Percentiles rank a stretch among this genome's conserved stretches.
phyloP scores from a whole-genome alignment of 441 rosid species.

The Gossypium davidsonii region DNA sequence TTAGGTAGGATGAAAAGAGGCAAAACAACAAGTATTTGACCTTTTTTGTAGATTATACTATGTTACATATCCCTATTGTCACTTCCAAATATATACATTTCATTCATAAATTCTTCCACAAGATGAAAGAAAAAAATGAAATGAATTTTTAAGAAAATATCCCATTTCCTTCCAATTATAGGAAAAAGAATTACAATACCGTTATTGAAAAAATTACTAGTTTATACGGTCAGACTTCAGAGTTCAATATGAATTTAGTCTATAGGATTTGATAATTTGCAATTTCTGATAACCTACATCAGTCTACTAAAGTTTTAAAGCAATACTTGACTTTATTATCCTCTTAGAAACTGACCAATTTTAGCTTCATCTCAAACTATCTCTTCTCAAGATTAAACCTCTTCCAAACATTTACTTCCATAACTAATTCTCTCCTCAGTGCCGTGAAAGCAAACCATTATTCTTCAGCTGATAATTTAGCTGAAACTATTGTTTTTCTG shows the following conservation, averaged over 20 bases:
- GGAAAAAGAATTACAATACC: not conserved
- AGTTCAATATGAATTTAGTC: not conserved
- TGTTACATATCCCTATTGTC: not conserved
- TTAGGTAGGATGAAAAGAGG: not conserved
- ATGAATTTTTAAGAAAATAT: not conserved
- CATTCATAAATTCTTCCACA: not conserved
- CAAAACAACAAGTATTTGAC: not conserved
- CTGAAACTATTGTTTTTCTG: not conserved
- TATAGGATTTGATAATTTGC: not conserved
- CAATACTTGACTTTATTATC: not conserved
- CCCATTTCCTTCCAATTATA: not conserved
- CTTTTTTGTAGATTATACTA: not conserved
- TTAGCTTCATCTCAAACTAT: not conserved
- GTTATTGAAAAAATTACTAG: not conserved
- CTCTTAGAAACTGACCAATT: not conserved
- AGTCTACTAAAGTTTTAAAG: not conserved
- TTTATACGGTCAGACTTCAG: not conserved
- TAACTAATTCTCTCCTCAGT: not conserved
- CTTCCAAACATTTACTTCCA: not conserved
- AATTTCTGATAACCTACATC: not conserved
- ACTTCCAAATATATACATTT: not conserved
- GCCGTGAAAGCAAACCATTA: not conserved
- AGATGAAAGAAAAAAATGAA: not conserved
- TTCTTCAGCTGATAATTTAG: not conserved
- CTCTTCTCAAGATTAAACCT: not conserved